Evolutionary conservation across 169 alveolate genomes (phyloP).

Genomic region (Cryptosporidium sp.): DNA sequence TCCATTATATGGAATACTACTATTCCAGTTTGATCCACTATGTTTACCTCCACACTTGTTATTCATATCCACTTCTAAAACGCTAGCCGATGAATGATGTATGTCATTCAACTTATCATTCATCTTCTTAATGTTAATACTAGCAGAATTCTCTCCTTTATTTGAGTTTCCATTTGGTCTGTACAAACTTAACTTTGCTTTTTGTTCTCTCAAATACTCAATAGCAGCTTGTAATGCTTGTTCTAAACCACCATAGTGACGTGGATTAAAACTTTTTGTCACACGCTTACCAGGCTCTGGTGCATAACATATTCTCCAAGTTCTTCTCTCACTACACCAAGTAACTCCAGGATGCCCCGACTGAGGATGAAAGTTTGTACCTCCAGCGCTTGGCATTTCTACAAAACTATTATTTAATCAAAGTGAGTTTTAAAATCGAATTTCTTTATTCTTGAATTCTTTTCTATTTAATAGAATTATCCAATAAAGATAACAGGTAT

Average conservation of each 20-base stretch:
- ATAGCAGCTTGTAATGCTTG: constrained; percentile 70
- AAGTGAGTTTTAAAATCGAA: too few species aligned
- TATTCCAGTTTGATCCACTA: constrained; percentile 29
- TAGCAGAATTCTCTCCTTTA: constrained; percentile 53
- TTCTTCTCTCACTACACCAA: constrained; percentile 74
- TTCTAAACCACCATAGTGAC: constrained; percentile 68
- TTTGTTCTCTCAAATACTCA: constrained; percentile 61
- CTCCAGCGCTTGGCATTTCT: constrained; percentile 57
- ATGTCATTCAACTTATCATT: constrained; percentile 52
- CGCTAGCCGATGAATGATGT: constrained; percentile 5
- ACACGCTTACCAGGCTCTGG: constrained; percentile 71
- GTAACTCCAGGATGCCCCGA: constrained; percentile 75
- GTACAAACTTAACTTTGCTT: constrained; percentile 72
- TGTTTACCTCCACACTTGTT: not conserved
- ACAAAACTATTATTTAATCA: not conserved
- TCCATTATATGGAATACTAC: constrained; percentile 54
- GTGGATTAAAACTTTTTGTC: constrained; percentile 68
- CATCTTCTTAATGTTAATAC: constrained; percentile 35
- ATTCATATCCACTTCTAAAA: constrained; percentile 31
- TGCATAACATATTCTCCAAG: constrained; percentile 74
- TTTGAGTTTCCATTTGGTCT: constrained; percentile 67
- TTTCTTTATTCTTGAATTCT: not conserved
- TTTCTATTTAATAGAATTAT: not conserved
- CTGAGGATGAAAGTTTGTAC: constrained; percentile 69
- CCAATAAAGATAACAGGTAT: too few species aligned